Evolutionary conservation across 164 flowering plant genomes (phyloP).

Genomic region (Stephania yunnanensis): DNA sequence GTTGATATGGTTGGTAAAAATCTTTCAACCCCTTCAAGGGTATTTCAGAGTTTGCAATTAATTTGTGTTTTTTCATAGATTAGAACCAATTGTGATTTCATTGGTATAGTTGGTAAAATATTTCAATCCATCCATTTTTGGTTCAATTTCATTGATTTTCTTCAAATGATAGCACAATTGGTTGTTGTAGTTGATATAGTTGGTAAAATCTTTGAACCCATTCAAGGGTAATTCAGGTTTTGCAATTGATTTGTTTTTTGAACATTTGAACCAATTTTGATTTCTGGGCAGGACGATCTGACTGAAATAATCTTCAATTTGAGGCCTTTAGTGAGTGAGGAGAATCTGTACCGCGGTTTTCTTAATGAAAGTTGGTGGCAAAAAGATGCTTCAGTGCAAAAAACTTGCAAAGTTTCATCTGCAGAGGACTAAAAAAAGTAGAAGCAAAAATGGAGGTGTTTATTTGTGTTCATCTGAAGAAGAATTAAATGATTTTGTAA

Average conservation of each 20-base stretch:
- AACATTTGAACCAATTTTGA: not conserved
- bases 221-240: not conserved
- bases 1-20: too few species aligned
- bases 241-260: not conserved
- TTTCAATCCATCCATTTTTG: not conserved
- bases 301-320: slow-evolving; percentile 36
- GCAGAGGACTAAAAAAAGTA: slow-evolving; percentile 17
- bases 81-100: too few species aligned
- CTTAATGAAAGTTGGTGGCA: slow-evolving; percentile 55
- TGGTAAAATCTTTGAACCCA: not conserved
- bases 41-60: too few species aligned
- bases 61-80: too few species aligned
- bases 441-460: slow-evolving; percentile 39
- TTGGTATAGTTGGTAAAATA: not conserved
- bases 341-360: slow-evolving; percentile 28
- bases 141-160: too few species aligned
- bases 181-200: not conserved
- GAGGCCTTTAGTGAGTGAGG: slow-evolving; percentile 36
- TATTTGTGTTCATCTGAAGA: slow-evolving; percentile 74
- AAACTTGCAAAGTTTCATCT: slow-evolving; percentile 60
- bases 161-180: too few species aligned
- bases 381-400: slow-evolving; percentile 49
- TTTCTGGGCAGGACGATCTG: slow-evolving; percentile 43
- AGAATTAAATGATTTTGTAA: slow-evolving; percentile 76
- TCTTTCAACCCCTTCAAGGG: too few species aligned